Base-by-base conservation (phyloP, 2,329 filamentous ascomycete species). In the Aspergillus ochraceoroseus region DNA sequence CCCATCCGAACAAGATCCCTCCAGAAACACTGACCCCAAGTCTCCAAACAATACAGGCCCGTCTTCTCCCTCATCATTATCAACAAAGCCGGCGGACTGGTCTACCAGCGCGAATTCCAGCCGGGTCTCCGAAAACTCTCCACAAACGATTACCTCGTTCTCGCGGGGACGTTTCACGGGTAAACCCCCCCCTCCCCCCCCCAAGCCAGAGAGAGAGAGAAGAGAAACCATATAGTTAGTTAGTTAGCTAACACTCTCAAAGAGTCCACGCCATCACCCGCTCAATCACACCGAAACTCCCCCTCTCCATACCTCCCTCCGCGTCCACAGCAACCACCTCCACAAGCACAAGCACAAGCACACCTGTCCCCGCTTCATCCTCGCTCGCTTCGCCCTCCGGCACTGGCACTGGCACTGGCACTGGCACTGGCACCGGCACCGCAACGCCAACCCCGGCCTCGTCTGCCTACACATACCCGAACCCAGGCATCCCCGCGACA, bases 161-260 rank as follows among this genome's bases (percentile, higher is more conserved):
- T 98, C 18, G 92, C 92, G 5, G 92, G 92, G 43, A 98, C 92
- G 38, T 98, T 98, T 66, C 92, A 98, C 63, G 92, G 87, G 86
- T 89, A 70, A 27, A 19, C 28, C 17, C 34, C 13, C 11, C 14
- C 25, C 31, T 33, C n/a, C 15, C 15, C 9, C 7, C 26, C 11
- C 11, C 12, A 19, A 20, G 14, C 3, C 7, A 31, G 18, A 11
- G 7, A 17, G 12, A 19, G 9, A 26, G n/a, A n/a, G 9, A 28
- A 28, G 25, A 13, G 9, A n/a, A 9, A 23, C 6, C 3, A 23
- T 18, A 11, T 6, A 23, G 23, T 17, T 23, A 27, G n/a, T 23
- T 37, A 30, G 38, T n/a, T 2, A 25, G 12, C 8, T 6, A 20
- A 23, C 2, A 4, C 9, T 1, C 7, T 18, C 22, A 18, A 41